These are phyloP conservation scores for Cercospora nicotianae DNA, from an alignment of 2,329 filamentous ascomycete genomes.

Conservation along the genomic window DNA sequence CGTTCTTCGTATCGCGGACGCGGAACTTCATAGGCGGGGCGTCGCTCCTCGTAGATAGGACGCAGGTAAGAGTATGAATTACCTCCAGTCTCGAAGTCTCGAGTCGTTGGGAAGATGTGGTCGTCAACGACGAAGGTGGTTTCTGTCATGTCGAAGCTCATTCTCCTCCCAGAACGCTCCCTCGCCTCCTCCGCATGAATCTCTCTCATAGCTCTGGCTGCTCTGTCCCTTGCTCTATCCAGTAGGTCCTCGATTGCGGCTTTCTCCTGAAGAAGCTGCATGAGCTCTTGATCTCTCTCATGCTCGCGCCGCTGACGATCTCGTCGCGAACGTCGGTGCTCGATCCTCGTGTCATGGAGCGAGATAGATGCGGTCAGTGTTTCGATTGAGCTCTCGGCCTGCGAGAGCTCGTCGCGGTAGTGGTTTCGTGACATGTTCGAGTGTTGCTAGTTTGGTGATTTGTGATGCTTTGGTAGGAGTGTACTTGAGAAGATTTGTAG, in stretches of 20 bases:
- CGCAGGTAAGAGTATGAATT: background rate
- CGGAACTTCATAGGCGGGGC: background rate
- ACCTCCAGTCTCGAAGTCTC: background rate
- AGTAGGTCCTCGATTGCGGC: background rate
- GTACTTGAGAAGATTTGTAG: background rate
- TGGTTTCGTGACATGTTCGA: background rate
- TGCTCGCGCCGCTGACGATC: background rate
- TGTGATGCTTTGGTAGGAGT: background rate
- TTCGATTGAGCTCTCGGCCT: conserved; percentile 3
- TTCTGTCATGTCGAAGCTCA: background rate
- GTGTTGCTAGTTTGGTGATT: background rate
- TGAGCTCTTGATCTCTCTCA: background rate
- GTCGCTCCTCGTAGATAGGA: background rate
- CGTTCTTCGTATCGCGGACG: conserved; percentile 5
- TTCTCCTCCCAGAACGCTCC: background rate
- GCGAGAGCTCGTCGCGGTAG: background rate
- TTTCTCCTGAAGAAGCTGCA: background rate
- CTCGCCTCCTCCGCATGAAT: background rate
- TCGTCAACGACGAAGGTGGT: background rate
- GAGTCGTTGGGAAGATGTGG: background rate
- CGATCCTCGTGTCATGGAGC: background rate
- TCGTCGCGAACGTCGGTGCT: background rate
- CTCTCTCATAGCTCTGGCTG: background rate
- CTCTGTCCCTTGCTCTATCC: background rate
- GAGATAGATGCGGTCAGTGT: background rate